phyloP scores from a whole-genome alignment of 2,329 filamentous ascomycete species.

The Fusarium decemcellulare region DNA sequence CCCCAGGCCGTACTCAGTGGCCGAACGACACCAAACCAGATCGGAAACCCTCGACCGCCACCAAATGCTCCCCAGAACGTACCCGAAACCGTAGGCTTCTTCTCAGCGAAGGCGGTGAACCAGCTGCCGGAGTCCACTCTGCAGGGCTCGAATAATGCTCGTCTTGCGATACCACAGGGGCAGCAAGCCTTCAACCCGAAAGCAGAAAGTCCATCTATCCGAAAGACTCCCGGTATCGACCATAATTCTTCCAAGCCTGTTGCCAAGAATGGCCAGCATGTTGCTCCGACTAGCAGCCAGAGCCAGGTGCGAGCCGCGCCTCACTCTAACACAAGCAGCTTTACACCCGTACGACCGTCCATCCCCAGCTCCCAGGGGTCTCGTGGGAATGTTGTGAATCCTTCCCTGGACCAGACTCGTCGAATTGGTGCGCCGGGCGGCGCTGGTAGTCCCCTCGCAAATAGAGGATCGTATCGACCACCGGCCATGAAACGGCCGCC shows the following conservation, averaged over 20 bases:
- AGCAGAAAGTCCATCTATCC: constrained; percentile 85
- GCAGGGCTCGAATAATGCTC: constrained; percentile 57
- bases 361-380: constrained; percentile 44
- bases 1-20: constrained; percentile 31
- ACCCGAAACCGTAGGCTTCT: constrained; percentile 72
- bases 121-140: constrained; percentile 62
- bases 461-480: constrained; percentile 71
- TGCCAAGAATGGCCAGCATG: constrained; percentile 68
- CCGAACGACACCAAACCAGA: constrained; percentile 39
- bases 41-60: constrained; percentile 49
- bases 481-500: constrained; percentile 70
- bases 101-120: constrained; percentile 77
- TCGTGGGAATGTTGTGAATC: constrained; percentile 64
- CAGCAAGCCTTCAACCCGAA: constrained; percentile 79
- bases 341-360: constrained; percentile 51
- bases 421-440: constrained; percentile 72
- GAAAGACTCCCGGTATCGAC: constrained; percentile 90
- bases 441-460: constrained; percentile 69
- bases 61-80: constrained; percentile 44
- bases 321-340: constrained; percentile 44
- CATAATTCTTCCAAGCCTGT: constrained; percentile 84
- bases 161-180: constrained; percentile 58
- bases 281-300: constrained; percentile 58
- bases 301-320: constrained; percentile 27
- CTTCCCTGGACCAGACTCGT: constrained; percentile 67